Conservation (phyloP, 176 grass and related monocot genomes). For the Triticum turgidum region DNA sequence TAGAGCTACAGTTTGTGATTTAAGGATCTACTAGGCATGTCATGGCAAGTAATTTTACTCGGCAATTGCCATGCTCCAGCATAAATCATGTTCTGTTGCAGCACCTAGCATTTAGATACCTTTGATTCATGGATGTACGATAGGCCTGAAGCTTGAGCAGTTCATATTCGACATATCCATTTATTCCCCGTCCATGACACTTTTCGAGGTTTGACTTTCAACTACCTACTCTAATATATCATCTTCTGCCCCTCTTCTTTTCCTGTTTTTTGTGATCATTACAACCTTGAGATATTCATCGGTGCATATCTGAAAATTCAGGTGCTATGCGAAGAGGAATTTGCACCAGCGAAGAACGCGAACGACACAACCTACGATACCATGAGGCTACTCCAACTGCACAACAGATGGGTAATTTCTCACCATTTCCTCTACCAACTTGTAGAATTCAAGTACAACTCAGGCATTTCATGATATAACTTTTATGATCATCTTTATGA, state of each 20-base stretch:
- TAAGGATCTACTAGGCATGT: background rate
- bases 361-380: slow-evolving; percentile 38
- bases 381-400: slow-evolving; percentile 90
- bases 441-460: background rate
- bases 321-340: no score
- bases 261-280: no score
- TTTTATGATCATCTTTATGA: background rate
- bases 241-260: no score
- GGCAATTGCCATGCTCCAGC: background rate
- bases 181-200: slow-evolving; percentile 76
- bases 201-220: slow-evolving; percentile 68
- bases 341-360: no score
- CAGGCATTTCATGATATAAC: background rate
- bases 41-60: slow-evolving; percentile 14
- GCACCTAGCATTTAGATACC: background rate
- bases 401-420: slow-evolving; percentile 79
- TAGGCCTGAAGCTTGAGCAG: slow-evolving; percentile 7
- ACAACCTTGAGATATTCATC: no score
- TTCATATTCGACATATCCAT: slow-evolving; percentile 88
- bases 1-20: background rate
- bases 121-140: no score
- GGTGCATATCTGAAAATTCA: no score
- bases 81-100: background rate
- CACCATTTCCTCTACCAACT: background rate
- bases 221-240: no score